Base-by-base conservation (phyloP, 495 filamentous ascomycete species). In the Hypoxylon lenormandii region DNA sequence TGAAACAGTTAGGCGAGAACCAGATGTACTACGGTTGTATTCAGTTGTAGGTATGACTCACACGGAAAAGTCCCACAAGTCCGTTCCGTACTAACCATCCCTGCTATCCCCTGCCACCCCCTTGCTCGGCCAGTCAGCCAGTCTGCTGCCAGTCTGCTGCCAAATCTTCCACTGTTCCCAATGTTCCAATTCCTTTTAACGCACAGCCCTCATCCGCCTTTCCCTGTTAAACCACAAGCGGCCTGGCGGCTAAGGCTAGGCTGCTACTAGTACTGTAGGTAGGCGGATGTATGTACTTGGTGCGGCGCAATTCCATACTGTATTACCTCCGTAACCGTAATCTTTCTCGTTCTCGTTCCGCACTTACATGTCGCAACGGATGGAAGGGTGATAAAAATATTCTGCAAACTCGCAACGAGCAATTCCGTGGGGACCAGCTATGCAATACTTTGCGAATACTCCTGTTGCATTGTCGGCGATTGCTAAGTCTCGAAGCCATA, bases 41-140 rank as follows among this genome's bases (percentile, higher is more conserved):
- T 61, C 56, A 54, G 58, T 56, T 64, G 62, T 60, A 64, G 26
- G 66, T 76, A 54, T 76, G 74, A 76, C 57, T 76, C 74, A 76
- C 63, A 76, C 49, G 47, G 58, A 15, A 22, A 21, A 4, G 62
- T 36, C 21, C 69, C 60, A 69, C 18, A 54, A 52, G 58, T 74
- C 58, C 45, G 46, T 56, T 56, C 23, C 55, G 23, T 61, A 64
- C 63, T 66, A 67, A 51, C 23, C 13, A 66, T 36, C 52, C 57
- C 52, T 65, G 61, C 38, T 11, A 33, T 0, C 38, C 38, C 38
- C 2, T 42, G 30, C 30, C 30, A 3, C 30, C 6, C 6, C 23
- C 30, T 7, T 8, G 3, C 6, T 33, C 30, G 30, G 6, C 30
- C 30, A 33, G 30, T 33, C 6, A 8, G 30, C 30, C 30, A 33